Conservation (phyloP, 495 filamentous ascomycete genomes). For the Chaetomium fimeti region DNA sequence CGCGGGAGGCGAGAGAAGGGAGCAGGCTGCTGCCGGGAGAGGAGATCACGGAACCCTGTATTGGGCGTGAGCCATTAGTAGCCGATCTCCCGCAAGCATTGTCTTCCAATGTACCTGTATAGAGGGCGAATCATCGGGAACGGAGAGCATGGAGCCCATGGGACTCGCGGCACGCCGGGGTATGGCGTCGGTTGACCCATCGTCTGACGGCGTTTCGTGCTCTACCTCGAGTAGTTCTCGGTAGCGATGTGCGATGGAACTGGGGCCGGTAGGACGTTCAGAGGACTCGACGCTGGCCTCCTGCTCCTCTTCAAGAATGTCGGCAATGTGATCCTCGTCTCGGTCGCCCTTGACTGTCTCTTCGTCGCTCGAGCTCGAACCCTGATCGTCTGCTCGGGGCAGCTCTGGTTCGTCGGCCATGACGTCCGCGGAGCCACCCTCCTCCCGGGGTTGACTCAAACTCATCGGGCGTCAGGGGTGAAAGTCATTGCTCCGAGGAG, state of each 20-base stretch:
- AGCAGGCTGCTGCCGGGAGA: conserved; percentile 66
- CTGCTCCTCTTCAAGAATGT: conserved; percentile 42
- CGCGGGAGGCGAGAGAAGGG: conserved; percentile 48
- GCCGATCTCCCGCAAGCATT: too few relatives aligned
- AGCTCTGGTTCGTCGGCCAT: conserved; percentile 47
- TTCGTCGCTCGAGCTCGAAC: conserved; percentile 44
- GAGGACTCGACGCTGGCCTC: conserved; percentile 24
- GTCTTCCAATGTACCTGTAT: conserved; percentile 61
- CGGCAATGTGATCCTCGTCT: conserved; percentile 44
- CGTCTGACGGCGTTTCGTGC: conserved; percentile 47
- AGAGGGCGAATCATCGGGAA: conserved; percentile 87
- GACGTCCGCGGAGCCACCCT: conserved; percentile 43
- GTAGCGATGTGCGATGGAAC: conserved; percentile 47
- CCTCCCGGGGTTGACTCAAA: conserved; percentile 47
- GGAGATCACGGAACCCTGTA: conserved; percentile 76
- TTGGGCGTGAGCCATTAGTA: conserved; percentile 17
- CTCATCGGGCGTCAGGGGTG: conserved; percentile 46
- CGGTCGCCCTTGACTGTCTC: conserved; percentile 46
- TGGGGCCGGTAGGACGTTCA: conserved; percentile 32
- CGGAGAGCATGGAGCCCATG: conserved; percentile 57
- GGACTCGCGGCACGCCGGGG: conserved; percentile 47
- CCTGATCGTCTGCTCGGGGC: conserved; percentile 31
- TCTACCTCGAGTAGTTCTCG: conserved; percentile 42
- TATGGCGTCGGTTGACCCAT: conserved; percentile 44
- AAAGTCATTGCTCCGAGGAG: conserved; percentile 38